Evolutionary conservation across 2,329 filamentous ascomycete genomes (phyloP).

Genomic region (Aureobasidium sp.): DNA sequence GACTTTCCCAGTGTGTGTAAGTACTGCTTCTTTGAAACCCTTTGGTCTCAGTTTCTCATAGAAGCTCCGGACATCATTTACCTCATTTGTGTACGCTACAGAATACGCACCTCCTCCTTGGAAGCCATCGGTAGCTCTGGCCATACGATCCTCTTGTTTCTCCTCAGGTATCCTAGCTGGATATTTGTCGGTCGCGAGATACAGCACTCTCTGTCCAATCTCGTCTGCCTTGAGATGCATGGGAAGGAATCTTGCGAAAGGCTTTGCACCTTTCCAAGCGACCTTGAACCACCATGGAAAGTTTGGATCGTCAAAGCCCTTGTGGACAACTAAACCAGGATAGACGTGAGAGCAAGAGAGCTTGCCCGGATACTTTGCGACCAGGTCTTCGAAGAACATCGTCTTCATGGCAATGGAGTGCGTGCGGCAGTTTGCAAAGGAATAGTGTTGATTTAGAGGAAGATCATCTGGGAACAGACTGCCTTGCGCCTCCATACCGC

Average conservation of each 20-base stretch:
- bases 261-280: background rate
- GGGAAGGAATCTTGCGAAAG: constrained; percentile 22
- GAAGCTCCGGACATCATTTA: background rate
- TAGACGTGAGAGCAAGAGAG: constrained; percentile 26
- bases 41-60: background rate
- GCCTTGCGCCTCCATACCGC: constrained; percentile 24
- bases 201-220: constrained; percentile 27
- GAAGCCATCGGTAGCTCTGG: constrained; percentile 20
- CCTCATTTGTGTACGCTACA: constrained; percentile 22
- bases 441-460: constrained; percentile 25
- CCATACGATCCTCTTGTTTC: background rate
- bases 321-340: constrained; percentile 29
- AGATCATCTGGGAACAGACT: constrained; percentile 25
- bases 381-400: constrained; percentile 28
- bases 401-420: constrained; percentile 28
- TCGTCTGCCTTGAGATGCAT: constrained; percentile 19
- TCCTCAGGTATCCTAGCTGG: background rate
- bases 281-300: constrained; percentile 27
- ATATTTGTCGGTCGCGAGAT: constrained; percentile 20
- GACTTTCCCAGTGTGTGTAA: background rate
- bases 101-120: constrained; percentile 27
- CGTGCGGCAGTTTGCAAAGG: constrained; percentile 23
- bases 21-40: background rate
- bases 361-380: constrained; percentile 24
- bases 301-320: constrained; percentile 19